These are phyloP conservation scores for Ceratocystis cacaofunesta DNA, from an alignment of 2,329 filamentous ascomycete genomes.

Conservation along the genomic window DNA sequence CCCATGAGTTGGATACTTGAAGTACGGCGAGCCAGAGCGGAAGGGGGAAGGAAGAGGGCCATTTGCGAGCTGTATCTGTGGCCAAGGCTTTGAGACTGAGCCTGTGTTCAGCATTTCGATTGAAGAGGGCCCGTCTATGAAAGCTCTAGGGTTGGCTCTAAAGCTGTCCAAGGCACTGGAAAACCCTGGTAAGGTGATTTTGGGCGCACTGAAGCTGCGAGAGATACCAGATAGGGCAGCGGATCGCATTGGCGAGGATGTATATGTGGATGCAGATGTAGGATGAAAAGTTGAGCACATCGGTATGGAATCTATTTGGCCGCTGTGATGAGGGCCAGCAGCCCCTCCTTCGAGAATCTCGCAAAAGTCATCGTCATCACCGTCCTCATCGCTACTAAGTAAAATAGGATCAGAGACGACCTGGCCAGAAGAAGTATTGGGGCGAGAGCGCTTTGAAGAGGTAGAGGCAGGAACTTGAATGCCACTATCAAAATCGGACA, in stretches of 20 bases:
- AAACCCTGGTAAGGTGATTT: neutral
- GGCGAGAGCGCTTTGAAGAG: neutral
- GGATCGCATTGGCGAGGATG: neutral
- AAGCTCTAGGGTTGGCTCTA: neutral
- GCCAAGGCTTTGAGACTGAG: neutral
- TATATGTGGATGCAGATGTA: neutral
- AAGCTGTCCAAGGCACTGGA: neutral
- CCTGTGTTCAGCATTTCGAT: neutral
- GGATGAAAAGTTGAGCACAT: neutral
- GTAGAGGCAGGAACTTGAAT: too few relatives aligned
- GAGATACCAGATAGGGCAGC: neutral
- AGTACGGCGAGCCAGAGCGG: neutral
- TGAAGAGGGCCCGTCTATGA: neutral
- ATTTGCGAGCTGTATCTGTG: neutral
- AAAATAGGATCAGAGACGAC: neutral
- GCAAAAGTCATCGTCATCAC: slow-evolving; percentile 5
- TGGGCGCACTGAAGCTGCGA: neutral
- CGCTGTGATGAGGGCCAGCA: slow-evolving; percentile 4
- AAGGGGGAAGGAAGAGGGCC: neutral
- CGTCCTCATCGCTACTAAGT: slow-evolving; percentile 13
- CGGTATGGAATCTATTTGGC: too few relatives aligned
- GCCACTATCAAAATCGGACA: neutral
- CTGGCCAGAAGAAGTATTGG: neutral
- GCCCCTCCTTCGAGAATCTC: neutral
- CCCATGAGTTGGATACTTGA: neutral